Evolutionary conservation across 768 basidiomycete species (phyloP).

Genomic region (Tylopilus balloui): DNA sequence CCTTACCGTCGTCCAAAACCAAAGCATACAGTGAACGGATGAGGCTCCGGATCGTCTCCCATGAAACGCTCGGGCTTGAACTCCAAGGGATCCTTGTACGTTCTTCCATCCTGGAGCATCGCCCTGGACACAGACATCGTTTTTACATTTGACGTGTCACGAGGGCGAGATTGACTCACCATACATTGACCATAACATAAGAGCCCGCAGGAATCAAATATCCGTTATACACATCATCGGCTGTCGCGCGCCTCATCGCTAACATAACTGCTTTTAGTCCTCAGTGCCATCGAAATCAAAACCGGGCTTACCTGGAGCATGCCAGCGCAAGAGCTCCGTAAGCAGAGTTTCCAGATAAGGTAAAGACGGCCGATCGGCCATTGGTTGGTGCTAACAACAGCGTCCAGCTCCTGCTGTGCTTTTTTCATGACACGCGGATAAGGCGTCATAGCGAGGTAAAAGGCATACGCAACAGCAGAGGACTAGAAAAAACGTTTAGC

Average conservation of each 20-base stretch:
- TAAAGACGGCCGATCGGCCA: slow-evolving; percentile 21
- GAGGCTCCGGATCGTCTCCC: slow-evolving; percentile 17
- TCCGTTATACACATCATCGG: slow-evolving; percentile 18
- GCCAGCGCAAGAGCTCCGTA: slow-evolving; percentile 27
- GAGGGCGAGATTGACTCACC: slow-evolving; percentile 9
- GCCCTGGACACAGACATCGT: too few species aligned
- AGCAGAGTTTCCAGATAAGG: slow-evolving; percentile 27
- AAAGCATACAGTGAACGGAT: slow-evolving; percentile 13
- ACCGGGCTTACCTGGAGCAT: slow-evolving; percentile 13
- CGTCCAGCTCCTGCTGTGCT: slow-evolving; percentile 26
- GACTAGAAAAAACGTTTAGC: slow-evolving; percentile 4
- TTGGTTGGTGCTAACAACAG: slow-evolving; percentile 22
- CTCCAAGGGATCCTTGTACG: slow-evolving; percentile 15
- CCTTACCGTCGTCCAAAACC: slow-evolving; percentile 19
- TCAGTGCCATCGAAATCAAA: too few species aligned
- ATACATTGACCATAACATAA: slow-evolving; percentile 18
- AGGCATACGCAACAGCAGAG: slow-evolving; percentile 7
- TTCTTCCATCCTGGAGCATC: slow-evolving; percentile 15
- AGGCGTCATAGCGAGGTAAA: slow-evolving; percentile 28
- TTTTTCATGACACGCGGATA: slow-evolving; percentile 25
- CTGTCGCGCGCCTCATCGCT: slow-evolving; percentile 11
- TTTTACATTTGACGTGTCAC: too few species aligned
- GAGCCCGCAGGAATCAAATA: slow-evolving; percentile 23
- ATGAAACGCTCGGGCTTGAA: slow-evolving; percentile 25
- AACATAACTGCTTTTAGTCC: too few species aligned